A percentile compares a stretch with the other conserved stretches of the same genome.
Evolutionary conservation across 2,329 filamentous ascomycete species (phyloP).

Genomic region (Fusarium sp.): DNA sequence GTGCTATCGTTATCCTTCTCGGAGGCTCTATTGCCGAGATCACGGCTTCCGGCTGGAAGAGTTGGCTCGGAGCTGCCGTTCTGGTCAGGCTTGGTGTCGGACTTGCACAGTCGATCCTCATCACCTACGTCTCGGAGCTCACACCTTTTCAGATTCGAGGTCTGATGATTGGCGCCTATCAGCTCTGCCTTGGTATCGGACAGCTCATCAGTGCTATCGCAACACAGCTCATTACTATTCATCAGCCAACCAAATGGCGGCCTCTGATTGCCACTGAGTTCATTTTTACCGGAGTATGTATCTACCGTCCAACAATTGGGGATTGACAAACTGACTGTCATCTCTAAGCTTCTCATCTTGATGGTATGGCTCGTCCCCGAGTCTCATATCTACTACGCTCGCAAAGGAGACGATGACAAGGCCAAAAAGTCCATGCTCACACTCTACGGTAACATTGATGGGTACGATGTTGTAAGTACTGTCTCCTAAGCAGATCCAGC

Average conservation of each 20-base stretch:
- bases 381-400: neutral
- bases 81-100: neutral
- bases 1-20: neutral
- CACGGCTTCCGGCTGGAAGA: neutral
- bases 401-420: neutral
- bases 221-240: neutral
- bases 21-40: neutral
- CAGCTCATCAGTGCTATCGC: neutral
- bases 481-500: neutral
- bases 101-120: slow-evolving; percentile 14
- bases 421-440: neutral
- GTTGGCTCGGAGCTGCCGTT: neutral
- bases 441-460: neutral
- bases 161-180: slow-evolving; percentile 17
- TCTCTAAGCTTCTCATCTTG: neutral
- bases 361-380: neutral
- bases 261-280: neutral
- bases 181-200: neutral
- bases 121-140: slow-evolving; percentile 14
- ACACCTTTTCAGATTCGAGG: slow-evolving; percentile 20
- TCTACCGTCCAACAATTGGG: neutral
- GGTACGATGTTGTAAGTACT: neutral
- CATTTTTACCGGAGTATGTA: neutral
- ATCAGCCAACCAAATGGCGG: neutral
- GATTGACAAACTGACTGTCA: neutral